Base-by-base conservation (phyloP, 1,284 basidiomycete species). In the Sporisorium iseilematis-ciliati region DNA sequence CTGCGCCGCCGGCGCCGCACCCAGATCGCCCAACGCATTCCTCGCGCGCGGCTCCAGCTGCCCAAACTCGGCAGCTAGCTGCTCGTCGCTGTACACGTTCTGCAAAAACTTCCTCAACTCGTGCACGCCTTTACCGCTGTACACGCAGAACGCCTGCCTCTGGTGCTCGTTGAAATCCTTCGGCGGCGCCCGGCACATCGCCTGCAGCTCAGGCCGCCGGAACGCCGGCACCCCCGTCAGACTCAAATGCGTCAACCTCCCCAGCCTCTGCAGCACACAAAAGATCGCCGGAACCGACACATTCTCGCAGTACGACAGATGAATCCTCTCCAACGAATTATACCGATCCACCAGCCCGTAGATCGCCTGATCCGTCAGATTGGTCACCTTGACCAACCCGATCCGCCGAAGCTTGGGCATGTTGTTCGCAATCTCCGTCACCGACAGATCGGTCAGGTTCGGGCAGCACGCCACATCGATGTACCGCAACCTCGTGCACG, bases 391-490 rank as follows among this genome's bases (percentile, higher is more conserved):
- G 50, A 99, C 97, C 18, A 99, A 91, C 46, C 97, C 97, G 69
- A 99, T 93, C 3, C 97, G 91, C 49, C 94, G 91, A 62, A 99
- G 89, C 82, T 97, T 97, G 18, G 93, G 93, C 61, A 99, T 88
- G 67, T 88, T 87, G 53, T 89, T 88, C 1, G 95, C 91, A 25
- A 99, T 88, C 84, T 98, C 96, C 78, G 93, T 91, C 3, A 99
- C 93, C 52, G 93, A 94, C 88, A 93, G 90, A 84, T 99, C 97
- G 16, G 96, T 97, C 45, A 99, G 87, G 45, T 91, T 88, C 2
- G 90, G 88, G 80, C 96, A 99, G 95, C 95, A 96, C 5, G 97
- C 97, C 74, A 99, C 91, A 85, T 99, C 97, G 67, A 99, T 91
- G 85, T 99, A 99, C 77, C 97, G 89, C 63, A 99, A 86, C n/a